phyloP scores from a whole-genome alignment of 768 basidiomycete genomes.

The Xerocomellus amylosporus region DNA sequence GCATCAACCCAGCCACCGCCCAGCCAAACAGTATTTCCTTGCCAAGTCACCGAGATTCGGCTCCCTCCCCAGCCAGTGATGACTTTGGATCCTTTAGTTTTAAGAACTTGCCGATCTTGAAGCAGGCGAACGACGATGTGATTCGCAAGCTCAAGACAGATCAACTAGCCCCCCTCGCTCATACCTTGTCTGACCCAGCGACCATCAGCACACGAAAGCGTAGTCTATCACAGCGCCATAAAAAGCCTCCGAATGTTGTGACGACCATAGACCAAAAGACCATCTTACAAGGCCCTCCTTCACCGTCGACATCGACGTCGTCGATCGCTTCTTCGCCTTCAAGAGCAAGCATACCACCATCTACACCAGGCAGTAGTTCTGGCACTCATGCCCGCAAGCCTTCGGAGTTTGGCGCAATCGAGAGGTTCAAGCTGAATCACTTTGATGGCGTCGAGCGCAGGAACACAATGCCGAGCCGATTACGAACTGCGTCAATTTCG shows the following conservation, averaged over 20 bases:
- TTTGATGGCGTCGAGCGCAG: slow-evolving; percentile 76
- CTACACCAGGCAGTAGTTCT: slow-evolving; percentile 62
- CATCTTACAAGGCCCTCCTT: slow-evolving; percentile 75
- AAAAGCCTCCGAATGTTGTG: slow-evolving; percentile 76
- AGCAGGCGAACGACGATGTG: slow-evolving; percentile 98
- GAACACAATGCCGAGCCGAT: slow-evolving; percentile 81
- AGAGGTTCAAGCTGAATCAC: slow-evolving; percentile 83
- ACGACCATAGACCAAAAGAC: slow-evolving; percentile 64
- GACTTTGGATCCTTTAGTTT: slow-evolving; percentile 98
- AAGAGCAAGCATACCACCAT: slow-evolving; percentile 65
- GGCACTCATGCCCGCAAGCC: slow-evolving; percentile 74
- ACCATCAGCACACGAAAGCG: slow-evolving; percentile 63
- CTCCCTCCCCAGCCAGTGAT: slow-evolving; percentile 62
- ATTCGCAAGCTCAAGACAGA: slow-evolving; percentile 95
- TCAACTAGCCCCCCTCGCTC: slow-evolving; percentile 74
- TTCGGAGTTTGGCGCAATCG: slow-evolving; percentile 84
- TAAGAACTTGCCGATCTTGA: slow-evolving; percentile 93
- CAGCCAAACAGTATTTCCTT: slow-evolving; percentile 20
- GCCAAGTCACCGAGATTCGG: slow-evolving; percentile 40
- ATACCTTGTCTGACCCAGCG: slow-evolving; percentile 65
- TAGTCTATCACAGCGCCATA: slow-evolving; percentile 78
- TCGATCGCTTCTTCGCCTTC: slow-evolving; percentile 90
- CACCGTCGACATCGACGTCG: slow-evolving; percentile 87
- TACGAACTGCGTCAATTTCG: slow-evolving; percentile 84
- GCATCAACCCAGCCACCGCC: slow-evolving; percentile 22